Evolutionary conservation across 805 yeast species (phyloP), one percentile per base, ranked within the genome.

Genomic region (Ogataea corticis): DNA sequence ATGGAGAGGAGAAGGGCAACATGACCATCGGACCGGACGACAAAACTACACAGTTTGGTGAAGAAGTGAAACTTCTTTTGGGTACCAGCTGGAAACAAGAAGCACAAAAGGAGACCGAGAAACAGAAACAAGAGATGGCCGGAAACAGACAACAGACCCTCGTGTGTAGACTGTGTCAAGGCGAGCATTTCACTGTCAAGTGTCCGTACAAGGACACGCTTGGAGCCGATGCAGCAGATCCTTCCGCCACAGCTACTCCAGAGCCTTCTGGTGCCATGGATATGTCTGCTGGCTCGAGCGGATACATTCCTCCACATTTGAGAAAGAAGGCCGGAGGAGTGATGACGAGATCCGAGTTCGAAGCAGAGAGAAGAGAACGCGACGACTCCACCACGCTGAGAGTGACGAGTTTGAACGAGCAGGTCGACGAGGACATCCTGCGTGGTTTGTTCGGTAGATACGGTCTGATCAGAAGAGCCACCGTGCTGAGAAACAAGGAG

Each of bases 181-280:
- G 96, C 63, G 85, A 82, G 56, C 99, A 94, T 76, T 87, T 83
- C 79, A 87, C 97, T 33, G 73, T 89, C 67, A 84, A 85, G 72
- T 94, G 99, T 86, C 99, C 99, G 52, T 89, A 81, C 79, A 91
- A 87, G 73, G 95, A 85, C 59, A 86, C 94, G 31, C 74, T 92
- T 65, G 87, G 84, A 29, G 73, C 76, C 21, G 53, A 45, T 15
- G 42, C 62, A 4, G 51, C 54, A 14, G 52, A 54, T 17, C 32
- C 61, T 6, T 50, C 54, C 14, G 46, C 41, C 16, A 38, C 55
- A 11, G 53, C 49, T 30, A 45, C 52, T 15, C 42, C 54, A 17
- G 50, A 45, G 33, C 47, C 46, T 16, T 36, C 42, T 59, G 59
- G 59, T 28, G 45, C 46, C 23, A 19, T 23, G 15, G 50, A 35